Evolutionary conservation across 163 green algal species (phyloP).

Genomic region (Scenedesmus sp.): DNA sequence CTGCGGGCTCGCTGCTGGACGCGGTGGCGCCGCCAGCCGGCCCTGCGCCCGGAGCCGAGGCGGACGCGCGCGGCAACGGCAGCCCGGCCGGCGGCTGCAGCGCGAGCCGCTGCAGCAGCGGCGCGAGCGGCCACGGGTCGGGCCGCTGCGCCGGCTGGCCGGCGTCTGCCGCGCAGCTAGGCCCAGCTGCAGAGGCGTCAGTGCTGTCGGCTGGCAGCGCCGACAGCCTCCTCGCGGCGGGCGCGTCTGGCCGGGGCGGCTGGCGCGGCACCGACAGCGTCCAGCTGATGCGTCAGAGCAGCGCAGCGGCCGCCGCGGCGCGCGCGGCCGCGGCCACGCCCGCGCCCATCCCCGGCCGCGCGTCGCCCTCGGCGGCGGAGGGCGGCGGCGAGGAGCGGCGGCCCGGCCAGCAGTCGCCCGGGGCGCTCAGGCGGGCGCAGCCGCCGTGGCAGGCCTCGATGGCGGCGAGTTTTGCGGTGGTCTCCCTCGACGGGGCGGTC

Average conservation of each 20-base stretch:
- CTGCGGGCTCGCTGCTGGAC: too few relatives aligned
- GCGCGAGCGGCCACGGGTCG: background rate
- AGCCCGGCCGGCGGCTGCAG: background rate
- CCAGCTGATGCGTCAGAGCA: slow-evolving; percentile 26
- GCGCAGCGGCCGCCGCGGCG: slow-evolving; percentile 13
- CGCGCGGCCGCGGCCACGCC: slow-evolving; percentile 27
- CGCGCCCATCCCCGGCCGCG: slow-evolving; percentile 13
- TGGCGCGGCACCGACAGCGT: background rate
- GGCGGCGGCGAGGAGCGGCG: background rate
- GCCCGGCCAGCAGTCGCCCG: background rate
- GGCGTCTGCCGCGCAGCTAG: too few relatives aligned
- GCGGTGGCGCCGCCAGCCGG: too few relatives aligned
- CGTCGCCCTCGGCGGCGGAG: background rate
- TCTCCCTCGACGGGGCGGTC: slow-evolving; percentile 4
- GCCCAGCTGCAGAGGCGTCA: background rate
- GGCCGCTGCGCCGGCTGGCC: background rate
- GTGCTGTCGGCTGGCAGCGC: background rate
- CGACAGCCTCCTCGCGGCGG: background rate
- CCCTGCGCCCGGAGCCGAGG: too few relatives aligned
- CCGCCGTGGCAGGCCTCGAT: background rate
- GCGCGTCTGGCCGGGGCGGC: background rate
- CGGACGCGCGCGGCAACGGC: background rate
- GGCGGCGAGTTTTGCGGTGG: background rate
- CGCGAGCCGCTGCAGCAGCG: background rate
- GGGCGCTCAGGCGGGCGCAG: too few relatives aligned